Evolutionary conservation across 306 rosid genomes (phyloP).

Genomic region (Pyrus bretschneideri): DNA sequence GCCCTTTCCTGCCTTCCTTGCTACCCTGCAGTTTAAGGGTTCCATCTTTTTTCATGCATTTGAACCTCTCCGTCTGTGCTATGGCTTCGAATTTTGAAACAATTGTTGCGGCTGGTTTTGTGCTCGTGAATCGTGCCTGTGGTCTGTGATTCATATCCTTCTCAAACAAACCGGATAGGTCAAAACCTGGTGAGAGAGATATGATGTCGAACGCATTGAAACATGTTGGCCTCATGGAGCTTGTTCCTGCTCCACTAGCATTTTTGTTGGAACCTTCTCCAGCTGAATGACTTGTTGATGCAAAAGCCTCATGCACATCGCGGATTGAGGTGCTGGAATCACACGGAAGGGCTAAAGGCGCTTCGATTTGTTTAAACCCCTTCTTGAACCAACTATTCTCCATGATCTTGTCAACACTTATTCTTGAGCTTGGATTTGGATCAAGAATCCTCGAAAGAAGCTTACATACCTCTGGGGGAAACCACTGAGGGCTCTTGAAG

Average conservation of each 20-base stretch:
- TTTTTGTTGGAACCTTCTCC: not conserved
- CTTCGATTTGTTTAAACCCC: constrained; percentile 27
- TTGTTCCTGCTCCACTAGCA: not conserved
- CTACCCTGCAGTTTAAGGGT: constrained; percentile 43
- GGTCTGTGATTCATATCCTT: constrained; percentile 15
- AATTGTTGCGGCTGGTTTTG: constrained; percentile 31
- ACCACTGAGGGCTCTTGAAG: constrained; percentile 54
- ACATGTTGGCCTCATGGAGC: constrained; percentile 20
- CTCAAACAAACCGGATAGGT: constrained; percentile 66
- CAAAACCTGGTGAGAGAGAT: constrained; percentile 61
- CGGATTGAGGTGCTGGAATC: not conserved
- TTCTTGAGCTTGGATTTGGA: constrained; percentile 49
- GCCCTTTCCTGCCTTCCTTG: constrained; percentile 39
- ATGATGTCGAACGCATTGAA: constrained; percentile 72
- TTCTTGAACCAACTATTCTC: constrained; percentile 54
- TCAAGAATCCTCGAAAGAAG: constrained; percentile 52
- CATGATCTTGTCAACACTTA: constrained; percentile 29
- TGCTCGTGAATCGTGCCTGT: constrained; percentile 30
- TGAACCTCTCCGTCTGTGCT: constrained; percentile 43
- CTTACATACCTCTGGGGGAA: constrained; percentile 36
- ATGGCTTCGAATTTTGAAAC: constrained; percentile 57
- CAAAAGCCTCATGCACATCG: constrained; percentile 27
- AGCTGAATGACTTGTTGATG: not conserved
- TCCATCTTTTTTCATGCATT: constrained; percentile 42
- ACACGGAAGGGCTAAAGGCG: not conserved